Evolutionary conservation across 1,139 yeast species (phyloP).

Genomic region (Yamadazyma kanchanaburiensis): DNA sequence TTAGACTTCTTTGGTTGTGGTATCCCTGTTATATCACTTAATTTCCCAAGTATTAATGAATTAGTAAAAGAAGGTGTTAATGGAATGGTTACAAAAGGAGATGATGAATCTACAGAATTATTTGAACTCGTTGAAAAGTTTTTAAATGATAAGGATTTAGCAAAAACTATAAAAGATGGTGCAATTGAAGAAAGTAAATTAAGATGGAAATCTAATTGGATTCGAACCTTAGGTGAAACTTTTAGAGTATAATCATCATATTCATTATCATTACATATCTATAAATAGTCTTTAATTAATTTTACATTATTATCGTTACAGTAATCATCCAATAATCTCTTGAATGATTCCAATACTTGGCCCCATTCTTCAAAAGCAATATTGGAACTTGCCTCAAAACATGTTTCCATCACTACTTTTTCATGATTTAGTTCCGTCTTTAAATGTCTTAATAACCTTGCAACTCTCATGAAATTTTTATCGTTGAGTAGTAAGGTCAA

Average conservation of each 20-base stretch:
- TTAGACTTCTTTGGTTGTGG: constrained; percentile 97
- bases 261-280: no score
- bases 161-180: constrained; percentile 51
- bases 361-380: constrained; percentile 17
- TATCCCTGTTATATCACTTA: constrained; percentile 78
- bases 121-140: constrained; percentile 44
- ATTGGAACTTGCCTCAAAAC: neutral
- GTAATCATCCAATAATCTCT: constrained; percentile 1
- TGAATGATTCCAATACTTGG: constrained; percentile 5
- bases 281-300: no score
- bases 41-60: constrained; percentile 70
- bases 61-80: constrained; percentile 47
- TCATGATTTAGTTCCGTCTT: constrained; percentile 12
- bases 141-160: constrained; percentile 36
- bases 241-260: no score
- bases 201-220: constrained; percentile 84
- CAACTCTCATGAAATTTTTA: constrained; percentile 18
- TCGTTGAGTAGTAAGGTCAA: constrained; percentile 17
- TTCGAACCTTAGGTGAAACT: constrained; percentile 16
- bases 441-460: constrained; percentile 20
- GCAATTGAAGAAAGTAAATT: constrained; percentile 64
- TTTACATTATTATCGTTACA: constrained; percentile 1
- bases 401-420: constrained; percentile 5
- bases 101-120: constrained; percentile 34
- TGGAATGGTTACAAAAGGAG: constrained; percentile 34